Evolutionary conservation across 345 rosid genomes (phyloP).

Genomic region (Eucalyptus albens): DNA sequence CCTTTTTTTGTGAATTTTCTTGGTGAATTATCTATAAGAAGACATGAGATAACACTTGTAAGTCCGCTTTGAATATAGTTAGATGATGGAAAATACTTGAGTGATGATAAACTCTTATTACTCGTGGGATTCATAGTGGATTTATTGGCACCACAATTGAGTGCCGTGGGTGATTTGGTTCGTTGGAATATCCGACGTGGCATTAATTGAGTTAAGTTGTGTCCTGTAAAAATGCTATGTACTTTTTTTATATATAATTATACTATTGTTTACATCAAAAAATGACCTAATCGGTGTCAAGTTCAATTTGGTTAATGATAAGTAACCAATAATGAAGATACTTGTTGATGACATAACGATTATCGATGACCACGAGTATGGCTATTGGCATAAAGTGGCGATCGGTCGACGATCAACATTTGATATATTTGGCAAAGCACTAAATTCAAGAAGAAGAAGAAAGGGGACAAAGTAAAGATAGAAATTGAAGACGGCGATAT

Average conservation of each 20-base stretch:
- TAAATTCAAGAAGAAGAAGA: neutral
- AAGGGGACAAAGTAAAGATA: neutral
- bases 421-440: neutral
- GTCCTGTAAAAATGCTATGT: neutral
- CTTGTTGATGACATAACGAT: neutral
- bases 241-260: too few relatives aligned
- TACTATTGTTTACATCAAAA: neutral
- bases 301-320: neutral
- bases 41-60: too few relatives aligned
- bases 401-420: neutral
- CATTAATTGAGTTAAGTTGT: neutral
- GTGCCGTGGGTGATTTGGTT: neutral
- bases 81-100: neutral
- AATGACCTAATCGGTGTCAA: fast-evolving
- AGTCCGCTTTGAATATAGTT: too few relatives aligned
- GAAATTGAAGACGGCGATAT: neutral
- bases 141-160: neutral
- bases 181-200: fast-evolving
- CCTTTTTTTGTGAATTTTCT: too few relatives aligned
- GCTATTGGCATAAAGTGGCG: neutral
- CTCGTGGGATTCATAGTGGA: fast-evolving
- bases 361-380: neutral
- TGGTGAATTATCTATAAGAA: too few relatives aligned
- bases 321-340: neutral
- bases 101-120: too few relatives aligned